phyloP scores from a whole-genome alignment of 768 basidiomycete species.

The Collybia nuda region DNA sequence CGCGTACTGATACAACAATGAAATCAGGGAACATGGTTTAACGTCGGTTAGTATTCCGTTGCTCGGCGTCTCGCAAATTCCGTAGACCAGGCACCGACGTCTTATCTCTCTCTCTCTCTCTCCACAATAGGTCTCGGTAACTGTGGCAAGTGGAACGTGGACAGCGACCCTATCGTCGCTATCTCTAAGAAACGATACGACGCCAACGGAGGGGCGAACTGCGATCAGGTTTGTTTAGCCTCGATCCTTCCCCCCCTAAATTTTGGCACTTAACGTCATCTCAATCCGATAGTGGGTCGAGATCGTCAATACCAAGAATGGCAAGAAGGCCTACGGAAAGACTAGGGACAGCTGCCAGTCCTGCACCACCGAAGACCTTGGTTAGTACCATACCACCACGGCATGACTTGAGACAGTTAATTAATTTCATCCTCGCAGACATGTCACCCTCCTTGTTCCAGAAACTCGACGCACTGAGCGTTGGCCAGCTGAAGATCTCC shows the following conservation, averaged over 20 bases:
- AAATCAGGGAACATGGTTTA: conserved; percentile 66
- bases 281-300: conserved; percentile 49
- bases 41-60: conserved; percentile 37
- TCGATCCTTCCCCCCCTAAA: background rate
- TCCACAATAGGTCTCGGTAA: conserved; percentile 48
- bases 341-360: conserved; percentile 59
- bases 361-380: conserved; percentile 54
- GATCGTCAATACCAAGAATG: conserved; percentile 59
- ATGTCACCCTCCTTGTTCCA: conserved; percentile 66
- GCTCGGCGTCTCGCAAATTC: background rate
- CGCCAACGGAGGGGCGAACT: conserved; percentile 49
- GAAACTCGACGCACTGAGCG: conserved; percentile 42
- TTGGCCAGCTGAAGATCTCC: conserved; percentile 50
- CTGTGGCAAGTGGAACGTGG: conserved; percentile 53
- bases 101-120: conserved; percentile 4
- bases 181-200: conserved; percentile 56
- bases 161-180: conserved; percentile 60
- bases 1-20: conserved; percentile 9
- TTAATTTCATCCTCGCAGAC: conserved; percentile 38
- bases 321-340: conserved; percentile 45
- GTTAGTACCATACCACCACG: conserved; percentile 32
- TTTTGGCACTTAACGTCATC: conserved; percentile 7
- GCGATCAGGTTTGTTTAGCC: conserved; percentile 50
- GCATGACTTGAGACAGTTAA: background rate
- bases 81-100: conserved; percentile 2